Evolutionary conservation across 805 yeast species (phyloP).

Genomic region (Candida manassasensis): DNA sequence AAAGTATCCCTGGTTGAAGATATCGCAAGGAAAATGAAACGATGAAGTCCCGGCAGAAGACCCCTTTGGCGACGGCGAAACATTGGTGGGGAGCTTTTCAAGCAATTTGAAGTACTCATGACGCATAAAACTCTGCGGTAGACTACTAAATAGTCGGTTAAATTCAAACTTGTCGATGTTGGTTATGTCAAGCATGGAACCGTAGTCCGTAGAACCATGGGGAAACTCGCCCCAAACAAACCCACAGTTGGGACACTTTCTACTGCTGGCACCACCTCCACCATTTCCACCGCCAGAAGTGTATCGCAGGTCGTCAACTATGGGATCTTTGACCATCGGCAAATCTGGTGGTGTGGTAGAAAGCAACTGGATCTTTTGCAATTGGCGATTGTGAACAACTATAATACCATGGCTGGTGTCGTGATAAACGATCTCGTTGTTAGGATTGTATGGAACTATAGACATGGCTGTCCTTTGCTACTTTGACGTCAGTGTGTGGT

Average conservation of each 20-base stretch:
- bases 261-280: too few relatives aligned
- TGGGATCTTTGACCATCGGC: too few relatives aligned
- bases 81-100: slow-evolving; percentile 19
- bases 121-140: slow-evolving; percentile 24
- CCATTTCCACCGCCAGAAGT: too few relatives aligned
- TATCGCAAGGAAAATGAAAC: slow-evolving; percentile 40
- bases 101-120: slow-evolving; percentile 34
- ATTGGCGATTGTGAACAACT: slow-evolving; percentile 30
- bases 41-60: background rate
- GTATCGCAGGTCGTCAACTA: too few relatives aligned
- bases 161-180: slow-evolving; percentile 1
- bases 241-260: slow-evolving; percentile 29
- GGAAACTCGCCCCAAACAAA: slow-evolving; percentile 19
- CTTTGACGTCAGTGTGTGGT: too few relatives aligned
- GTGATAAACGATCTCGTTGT: slow-evolving; percentile 28
- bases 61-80: background rate
- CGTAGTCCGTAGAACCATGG: background rate
- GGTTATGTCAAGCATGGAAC: background rate
- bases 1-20: slow-evolving; percentile 82
- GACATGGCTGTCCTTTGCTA: too few relatives aligned
- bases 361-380: slow-evolving; percentile 25
- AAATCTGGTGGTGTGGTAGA: too few relatives aligned
- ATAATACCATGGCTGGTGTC: slow-evolving; percentile 31
- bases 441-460: slow-evolving; percentile 32
- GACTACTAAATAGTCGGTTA: background rate